Percentiles rank a stretch among this genome's conserved stretches.
These are phyloP conservation scores for Debaryomyces singareniensis DNA, from an alignment of 1,139 yeast genomes.

Conservation along the genomic window DNA sequence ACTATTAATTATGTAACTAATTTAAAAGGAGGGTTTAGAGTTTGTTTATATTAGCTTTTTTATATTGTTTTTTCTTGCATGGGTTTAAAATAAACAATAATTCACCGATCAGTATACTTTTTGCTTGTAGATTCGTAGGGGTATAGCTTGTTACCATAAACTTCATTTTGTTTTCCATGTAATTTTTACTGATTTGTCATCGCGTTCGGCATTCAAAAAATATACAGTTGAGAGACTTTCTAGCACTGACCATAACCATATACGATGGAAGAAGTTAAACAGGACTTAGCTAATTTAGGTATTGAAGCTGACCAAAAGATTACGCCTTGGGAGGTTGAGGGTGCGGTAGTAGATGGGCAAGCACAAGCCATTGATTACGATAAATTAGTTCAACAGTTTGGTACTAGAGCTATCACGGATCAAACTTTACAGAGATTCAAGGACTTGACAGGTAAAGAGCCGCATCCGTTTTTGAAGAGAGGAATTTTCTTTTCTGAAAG, in stretches of 20 bases:
- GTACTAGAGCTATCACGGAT: slow-evolving; percentile 66
- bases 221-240: too few relatives aligned
- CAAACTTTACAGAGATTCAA: slow-evolving; percentile 75
- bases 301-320: slow-evolving; percentile 69
- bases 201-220: too few relatives aligned
- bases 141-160: not conserved
- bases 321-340: slow-evolving; percentile 99
- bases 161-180: not conserved
- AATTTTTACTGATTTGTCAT: too few relatives aligned
- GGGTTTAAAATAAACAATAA: slow-evolving; percentile 28
- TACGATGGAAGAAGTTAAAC: too few relatives aligned
- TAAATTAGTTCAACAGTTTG: slow-evolving; percentile 78
- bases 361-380: slow-evolving; percentile 88
- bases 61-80: slow-evolving; percentile 22
- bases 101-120: slow-evolving; percentile 3
- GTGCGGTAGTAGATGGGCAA: slow-evolving; percentile 93
- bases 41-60: slow-evolving; percentile 17
- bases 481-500: slow-evolving; percentile 93
- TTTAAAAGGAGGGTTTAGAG: slow-evolving; percentile 10
- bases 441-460: slow-evolving; percentile 78
- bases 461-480: slow-evolving; percentile 88
- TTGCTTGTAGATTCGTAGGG: not conserved
- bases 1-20: slow-evolving; percentile 6
- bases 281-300: too few relatives aligned
- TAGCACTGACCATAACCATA: too few relatives aligned